Percentiles rank a stretch among this genome's conserved stretches.
phyloP scores from a whole-genome alignment of 257 asterid genomes.

The Gardenia jasminoides region DNA sequence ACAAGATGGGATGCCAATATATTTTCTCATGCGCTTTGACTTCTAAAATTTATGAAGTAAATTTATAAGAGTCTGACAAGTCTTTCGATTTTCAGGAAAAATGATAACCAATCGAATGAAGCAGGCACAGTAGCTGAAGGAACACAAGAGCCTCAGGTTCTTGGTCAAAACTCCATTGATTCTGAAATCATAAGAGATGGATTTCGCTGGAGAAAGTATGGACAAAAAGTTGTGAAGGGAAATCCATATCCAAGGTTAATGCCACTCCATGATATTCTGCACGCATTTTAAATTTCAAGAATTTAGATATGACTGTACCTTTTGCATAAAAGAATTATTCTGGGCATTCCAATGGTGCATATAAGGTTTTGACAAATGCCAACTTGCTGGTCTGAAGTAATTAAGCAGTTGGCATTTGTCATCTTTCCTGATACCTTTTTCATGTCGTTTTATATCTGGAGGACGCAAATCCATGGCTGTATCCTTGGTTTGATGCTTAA shows the following conservation, averaged over 20 bases:
- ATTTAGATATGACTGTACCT: not conserved
- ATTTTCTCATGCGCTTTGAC: not conserved
- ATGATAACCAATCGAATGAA: conserved; percentile 27
- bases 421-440: not conserved
- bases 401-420: not conserved
- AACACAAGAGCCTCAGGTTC: conserved; percentile 31
- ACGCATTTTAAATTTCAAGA: not conserved
- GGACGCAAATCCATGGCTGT: not conserved
- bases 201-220: conserved; percentile 91
- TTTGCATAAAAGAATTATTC: not conserved
- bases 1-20: not conserved
- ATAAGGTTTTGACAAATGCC: not conserved
- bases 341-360: not conserved
- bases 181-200: conserved; percentile 54
- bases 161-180: conserved; percentile 39
- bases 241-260: conserved; percentile 72
- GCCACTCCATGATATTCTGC: not conserved
- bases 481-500: not conserved
- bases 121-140: conserved; percentile 34
- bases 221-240: conserved; percentile 86
- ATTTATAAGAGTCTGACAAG: not conserved
- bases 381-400: no score
- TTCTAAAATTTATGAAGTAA: not conserved
- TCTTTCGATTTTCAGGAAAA: conserved; percentile 42
- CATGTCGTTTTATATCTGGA: not conserved